These are phyloP conservation scores for Zalerion maritima DNA, from an alignment of 495 filamentous ascomycete genomes.

Conservation along the genomic window DNA sequence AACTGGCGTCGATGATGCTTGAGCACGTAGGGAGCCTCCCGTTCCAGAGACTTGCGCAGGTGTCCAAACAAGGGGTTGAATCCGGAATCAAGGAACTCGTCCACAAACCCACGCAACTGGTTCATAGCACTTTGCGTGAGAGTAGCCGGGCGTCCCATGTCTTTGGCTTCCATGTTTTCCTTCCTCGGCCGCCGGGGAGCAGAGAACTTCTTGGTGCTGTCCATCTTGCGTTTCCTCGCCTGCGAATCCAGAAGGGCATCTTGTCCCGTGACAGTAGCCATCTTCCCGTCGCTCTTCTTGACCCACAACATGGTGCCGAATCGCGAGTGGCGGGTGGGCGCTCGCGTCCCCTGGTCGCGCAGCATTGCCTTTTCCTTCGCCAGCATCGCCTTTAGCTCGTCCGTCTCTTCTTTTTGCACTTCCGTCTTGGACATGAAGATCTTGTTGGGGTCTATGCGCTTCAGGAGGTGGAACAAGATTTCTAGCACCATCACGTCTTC, in stretches of 20 bases:
- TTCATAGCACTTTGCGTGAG: constrained; percentile 53
- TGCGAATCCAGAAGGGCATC: constrained; percentile 61
- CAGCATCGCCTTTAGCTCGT: constrained; percentile 62
- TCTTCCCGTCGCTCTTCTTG: constrained; percentile 65
- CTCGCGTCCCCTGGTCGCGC: constrained; percentile 59
- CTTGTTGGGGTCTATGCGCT: constrained; percentile 73
- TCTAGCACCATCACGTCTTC: constrained; percentile 82
- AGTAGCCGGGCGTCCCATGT: constrained; percentile 59
- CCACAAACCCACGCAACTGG: constrained; percentile 68
- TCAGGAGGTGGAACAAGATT: constrained; percentile 79
- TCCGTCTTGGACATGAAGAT: constrained; percentile 72
- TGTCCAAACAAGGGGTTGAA: constrained; percentile 91
- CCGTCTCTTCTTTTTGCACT: constrained; percentile 44
- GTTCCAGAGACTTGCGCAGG: constrained; percentile 76
- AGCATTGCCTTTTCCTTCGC: constrained; percentile 69
- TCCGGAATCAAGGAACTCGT: constrained; percentile 86
- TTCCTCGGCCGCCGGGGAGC: constrained; percentile 51
- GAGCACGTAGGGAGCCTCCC: constrained; percentile 73
- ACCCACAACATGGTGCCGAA: constrained; percentile 98
- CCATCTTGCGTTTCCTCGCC: constrained; percentile 69
- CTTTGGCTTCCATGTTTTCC: constrained; percentile 49
- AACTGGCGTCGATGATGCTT: constrained; percentile 64
- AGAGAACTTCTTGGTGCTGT: constrained; percentile 79
- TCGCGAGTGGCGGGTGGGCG: constrained; percentile 78
- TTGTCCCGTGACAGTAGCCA: constrained; percentile 80